phyloP scores from a whole-genome alignment of 164 flowering plant species.

The Tetrastigma voinierianum region DNA sequence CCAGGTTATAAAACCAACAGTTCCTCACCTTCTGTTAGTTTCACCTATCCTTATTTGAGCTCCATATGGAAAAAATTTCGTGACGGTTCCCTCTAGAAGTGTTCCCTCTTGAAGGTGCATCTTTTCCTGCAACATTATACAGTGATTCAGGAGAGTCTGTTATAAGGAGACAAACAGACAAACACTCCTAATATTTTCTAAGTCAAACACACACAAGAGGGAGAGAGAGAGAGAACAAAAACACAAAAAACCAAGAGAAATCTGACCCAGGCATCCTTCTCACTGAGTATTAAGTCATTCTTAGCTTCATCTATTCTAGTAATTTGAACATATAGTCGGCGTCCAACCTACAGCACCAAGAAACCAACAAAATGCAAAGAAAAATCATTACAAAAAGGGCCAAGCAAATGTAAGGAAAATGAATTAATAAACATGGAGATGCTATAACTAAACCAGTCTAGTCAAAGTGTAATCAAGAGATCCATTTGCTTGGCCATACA shows the following conservation, averaged over 20 bases:
- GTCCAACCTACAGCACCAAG: slow-evolving; percentile 66
- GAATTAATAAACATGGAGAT: not conserved
- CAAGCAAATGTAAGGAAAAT: not conserved
- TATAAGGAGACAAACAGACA: not conserved
- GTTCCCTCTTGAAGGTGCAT: slow-evolving; percentile 76
- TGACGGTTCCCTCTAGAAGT: slow-evolving; percentile 84
- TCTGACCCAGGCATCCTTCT: slow-evolving; percentile 92
- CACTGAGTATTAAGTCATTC: slow-evolving; percentile 86
- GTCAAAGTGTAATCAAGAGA: not conserved
- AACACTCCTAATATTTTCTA: not conserved
- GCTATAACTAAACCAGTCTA: not conserved
- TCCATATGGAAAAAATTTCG: slow-evolving; percentile 81
- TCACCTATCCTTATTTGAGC: slow-evolving; percentile 88
- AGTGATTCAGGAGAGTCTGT: not conserved
- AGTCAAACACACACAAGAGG: not conserved
- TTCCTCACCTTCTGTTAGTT: slow-evolving; percentile 70
- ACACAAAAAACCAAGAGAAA: slow-evolving; percentile 2
- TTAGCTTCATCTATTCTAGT: slow-evolving; percentile 67
- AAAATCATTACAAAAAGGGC: not conserved
- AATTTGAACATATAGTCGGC: slow-evolving; percentile 55
- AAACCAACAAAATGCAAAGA: slow-evolving; percentile 1
- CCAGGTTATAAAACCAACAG: not conserved
- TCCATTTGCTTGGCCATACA: not conserved
- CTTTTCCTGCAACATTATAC: slow-evolving; percentile 49
- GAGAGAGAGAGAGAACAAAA: not conserved